These are phyloP conservation scores for Solanum tarapatanum DNA, from an alignment of 257 asterid genomes.

Conservation along the genomic window DNA sequence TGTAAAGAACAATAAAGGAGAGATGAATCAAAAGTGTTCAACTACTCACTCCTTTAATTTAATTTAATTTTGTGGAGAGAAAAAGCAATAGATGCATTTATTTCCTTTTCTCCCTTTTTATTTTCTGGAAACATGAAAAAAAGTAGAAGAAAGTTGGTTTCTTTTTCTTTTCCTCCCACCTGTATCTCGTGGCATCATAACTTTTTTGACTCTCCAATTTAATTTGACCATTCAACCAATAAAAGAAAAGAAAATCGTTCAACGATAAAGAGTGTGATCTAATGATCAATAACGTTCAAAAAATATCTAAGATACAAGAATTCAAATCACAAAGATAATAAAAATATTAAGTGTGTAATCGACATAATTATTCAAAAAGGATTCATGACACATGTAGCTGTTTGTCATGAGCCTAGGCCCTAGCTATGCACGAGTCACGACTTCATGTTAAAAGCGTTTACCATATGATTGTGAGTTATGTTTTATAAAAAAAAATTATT, in stretches of 20 bases:
- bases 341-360: neutral
- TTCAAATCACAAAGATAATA: neutral
- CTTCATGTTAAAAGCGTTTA: neutral
- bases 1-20: neutral
- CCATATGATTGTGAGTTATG: neutral
- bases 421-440: neutral
- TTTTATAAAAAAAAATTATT: rapidly evolving
- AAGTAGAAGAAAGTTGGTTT: neutral
- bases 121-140: neutral
- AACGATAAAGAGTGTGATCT: neutral
- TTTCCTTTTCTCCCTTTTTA: neutral
- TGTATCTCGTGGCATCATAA: neutral
- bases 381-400: too few relatives aligned
- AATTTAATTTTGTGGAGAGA: neutral
- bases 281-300: neutral
- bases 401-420: neutral
- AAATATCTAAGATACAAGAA: neutral
- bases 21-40: neutral
- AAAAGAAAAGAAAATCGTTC: too few relatives aligned
- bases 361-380: neutral
- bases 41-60: neutral
- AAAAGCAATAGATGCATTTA: neutral
- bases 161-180: neutral
- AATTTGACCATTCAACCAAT: neutral
- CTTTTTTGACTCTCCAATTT: neutral